Evolutionary conservation across 2,329 filamentous ascomycete species (phyloP).

Genomic region (Didymella arachidicola): DNA sequence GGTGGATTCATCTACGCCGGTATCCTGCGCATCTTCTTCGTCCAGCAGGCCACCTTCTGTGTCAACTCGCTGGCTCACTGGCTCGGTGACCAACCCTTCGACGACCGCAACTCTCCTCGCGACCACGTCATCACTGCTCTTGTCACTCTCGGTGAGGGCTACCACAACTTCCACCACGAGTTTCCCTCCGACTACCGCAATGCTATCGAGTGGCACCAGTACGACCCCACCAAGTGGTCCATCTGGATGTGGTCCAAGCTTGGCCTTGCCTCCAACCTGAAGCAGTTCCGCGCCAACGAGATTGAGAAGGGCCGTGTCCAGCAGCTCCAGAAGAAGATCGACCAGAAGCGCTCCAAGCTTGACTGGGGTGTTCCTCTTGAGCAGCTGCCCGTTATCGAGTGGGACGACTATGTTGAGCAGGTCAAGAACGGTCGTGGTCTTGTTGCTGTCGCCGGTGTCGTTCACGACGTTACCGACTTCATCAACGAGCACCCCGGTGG

Average conservation of each 20-base stretch:
- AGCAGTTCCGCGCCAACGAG: slow-evolving; percentile 56
- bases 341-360: slow-evolving; percentile 54
- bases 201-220: slow-evolving; percentile 54
- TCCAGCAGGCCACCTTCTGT: slow-evolving; percentile 63
- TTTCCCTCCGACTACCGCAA: slow-evolving; percentile 57
- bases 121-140: slow-evolving; percentile 55
- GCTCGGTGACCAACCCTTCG: slow-evolving; percentile 58
- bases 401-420: slow-evolving; percentile 56
- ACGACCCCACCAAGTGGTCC: slow-evolving; percentile 56
- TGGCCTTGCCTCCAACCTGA: slow-evolving; percentile 54
- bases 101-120: slow-evolving; percentile 55
- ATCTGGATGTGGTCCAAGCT: slow-evolving; percentile 56
- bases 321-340: slow-evolving; percentile 56
- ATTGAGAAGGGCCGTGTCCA: slow-evolving; percentile 56
- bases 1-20: slow-evolving; percentile 62
- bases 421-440: slow-evolving; percentile 53
- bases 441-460: slow-evolving; percentile 53
- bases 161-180: slow-evolving; percentile 58
- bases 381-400: slow-evolving; percentile 54
- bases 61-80: slow-evolving; percentile 64
- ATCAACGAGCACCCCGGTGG: slow-evolving; percentile 55
- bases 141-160: slow-evolving; percentile 55
- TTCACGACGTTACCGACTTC: slow-evolving; percentile 54
- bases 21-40: slow-evolving; percentile 61
- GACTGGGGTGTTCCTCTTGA: slow-evolving; percentile 56